A percentile compares a stretch with the other conserved stretches of the same genome.
Evolutionary conservation across 768 basidiomycete species (phyloP).

Genomic region (Udeniomyces megalosporus): DNA sequence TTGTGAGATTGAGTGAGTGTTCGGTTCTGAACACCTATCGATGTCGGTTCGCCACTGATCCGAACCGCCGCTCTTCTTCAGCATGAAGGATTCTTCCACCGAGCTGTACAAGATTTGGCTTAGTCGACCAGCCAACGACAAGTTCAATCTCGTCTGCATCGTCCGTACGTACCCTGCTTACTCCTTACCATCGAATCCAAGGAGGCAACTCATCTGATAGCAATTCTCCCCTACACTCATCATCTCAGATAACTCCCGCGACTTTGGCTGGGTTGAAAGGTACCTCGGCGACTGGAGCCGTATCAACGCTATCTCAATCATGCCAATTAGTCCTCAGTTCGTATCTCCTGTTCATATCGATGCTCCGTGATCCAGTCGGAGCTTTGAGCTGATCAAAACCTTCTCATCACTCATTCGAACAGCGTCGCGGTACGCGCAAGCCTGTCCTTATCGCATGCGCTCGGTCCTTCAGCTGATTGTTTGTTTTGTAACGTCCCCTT

Average conservation of each 20-base stretch:
- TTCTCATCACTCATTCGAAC: too few species aligned
- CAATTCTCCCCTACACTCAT: too few species aligned
- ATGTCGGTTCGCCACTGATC: too few species aligned
- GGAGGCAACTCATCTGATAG: too few species aligned
- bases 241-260: neutral
- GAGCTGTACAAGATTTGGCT: neutral
- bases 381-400: too few species aligned
- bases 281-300: conserved; percentile 1
- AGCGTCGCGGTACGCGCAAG: too few species aligned
- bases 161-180: neutral
- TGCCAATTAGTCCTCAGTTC: neutral
- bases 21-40: too few species aligned
- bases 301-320: neutral
- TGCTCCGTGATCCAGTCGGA: neutral
- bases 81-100: conserved; percentile 1
- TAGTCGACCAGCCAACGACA: neutral
- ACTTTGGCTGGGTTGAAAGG: neutral
- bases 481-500: too few species aligned
- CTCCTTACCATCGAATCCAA: too few species aligned
- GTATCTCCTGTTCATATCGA: neutral
- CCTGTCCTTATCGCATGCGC: too few species aligned
- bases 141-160: conserved; percentile 4
- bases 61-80: neutral
- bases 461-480: too few species aligned
- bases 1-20: conserved; percentile 12